These are phyloP conservation scores for Pseudogymnoascus sp. DNA, from an alignment of 2,329 filamentous ascomycete genomes.

Conservation along the genomic window DNA sequence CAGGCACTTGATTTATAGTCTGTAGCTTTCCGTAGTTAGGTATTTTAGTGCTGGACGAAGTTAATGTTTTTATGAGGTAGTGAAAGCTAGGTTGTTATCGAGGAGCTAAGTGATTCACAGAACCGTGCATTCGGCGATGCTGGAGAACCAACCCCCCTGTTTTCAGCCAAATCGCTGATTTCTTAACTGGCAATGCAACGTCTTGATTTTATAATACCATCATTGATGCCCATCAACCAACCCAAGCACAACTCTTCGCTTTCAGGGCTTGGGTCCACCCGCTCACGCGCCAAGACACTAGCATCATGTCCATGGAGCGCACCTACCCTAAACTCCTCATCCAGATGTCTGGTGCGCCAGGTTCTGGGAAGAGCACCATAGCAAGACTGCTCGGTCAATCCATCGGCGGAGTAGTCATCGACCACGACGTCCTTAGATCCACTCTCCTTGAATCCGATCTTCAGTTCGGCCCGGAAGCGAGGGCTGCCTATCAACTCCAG, in stretches of 20 bases:
- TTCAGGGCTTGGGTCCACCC: not conserved
- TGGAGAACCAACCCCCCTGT: not conserved
- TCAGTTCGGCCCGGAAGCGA: slow-evolving; percentile 28
- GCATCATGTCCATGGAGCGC: not conserved
- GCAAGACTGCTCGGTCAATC: slow-evolving; percentile 25
- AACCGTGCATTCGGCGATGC: not conserved
- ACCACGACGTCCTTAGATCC: slow-evolving; percentile 33
- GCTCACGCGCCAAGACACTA: not conserved
- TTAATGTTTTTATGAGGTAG: not conserved
- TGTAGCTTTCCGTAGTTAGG: not conserved
- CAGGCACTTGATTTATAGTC: slow-evolving; percentile 34
- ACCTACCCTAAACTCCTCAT: slow-evolving; percentile 16
- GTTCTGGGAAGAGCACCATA: slow-evolving; percentile 34
- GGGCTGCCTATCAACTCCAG: slow-evolving; percentile 29
- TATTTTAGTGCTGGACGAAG: not conserved
- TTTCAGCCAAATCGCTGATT: not conserved
- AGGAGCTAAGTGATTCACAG: not conserved
- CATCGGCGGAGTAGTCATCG: slow-evolving; percentile 28
- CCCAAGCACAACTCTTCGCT: not conserved
- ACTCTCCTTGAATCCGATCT: slow-evolving; percentile 26
- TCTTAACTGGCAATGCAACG: not conserved
- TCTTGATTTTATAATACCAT: not conserved
- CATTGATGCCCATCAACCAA: not conserved
- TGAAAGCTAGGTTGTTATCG: not conserved
- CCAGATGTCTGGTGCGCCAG: slow-evolving; percentile 35